Conservation (phyloP, 1,284 basidiomycete species). For the Hymenochaete sp. region DNA sequence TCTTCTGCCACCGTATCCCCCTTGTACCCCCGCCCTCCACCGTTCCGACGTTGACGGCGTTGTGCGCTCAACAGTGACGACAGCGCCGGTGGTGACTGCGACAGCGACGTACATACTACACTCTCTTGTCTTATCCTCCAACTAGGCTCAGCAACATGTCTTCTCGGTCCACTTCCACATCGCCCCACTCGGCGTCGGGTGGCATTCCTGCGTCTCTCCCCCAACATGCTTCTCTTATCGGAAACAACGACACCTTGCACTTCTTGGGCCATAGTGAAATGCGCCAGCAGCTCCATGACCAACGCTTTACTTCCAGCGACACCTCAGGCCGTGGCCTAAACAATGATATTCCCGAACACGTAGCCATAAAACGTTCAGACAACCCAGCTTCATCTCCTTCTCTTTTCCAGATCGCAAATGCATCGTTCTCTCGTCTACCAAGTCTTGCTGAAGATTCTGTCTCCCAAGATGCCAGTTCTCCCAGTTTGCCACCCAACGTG, state of each 20-base stretch:
- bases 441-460: conserved; percentile 3
- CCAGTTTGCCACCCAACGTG: conserved; percentile 11
- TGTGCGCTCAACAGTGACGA: no score
- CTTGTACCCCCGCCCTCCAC: no score
- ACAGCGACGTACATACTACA: no score
- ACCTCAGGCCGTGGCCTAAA: no score
- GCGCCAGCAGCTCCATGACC: background rate
- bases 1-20: no score
- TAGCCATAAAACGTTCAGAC: no score
- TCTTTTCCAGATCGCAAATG: background rate
- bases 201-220: conserved; percentile 11
- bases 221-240: conserved; percentile 1
- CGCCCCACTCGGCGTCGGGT: conserved; percentile 11
- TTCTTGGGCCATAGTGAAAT: background rate
- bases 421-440: conserved; percentile 2
- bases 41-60: no score
- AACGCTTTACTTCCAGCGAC: no score
- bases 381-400: background rate
- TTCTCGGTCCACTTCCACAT: conserved; percentile 3
- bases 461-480: background rate
- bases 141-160: no score
- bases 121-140: no score
- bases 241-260: conserved; percentile 3
- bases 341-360: no score
- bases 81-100: no score